A percentile compares a stretch with the other conserved stretches of the same genome.
These are phyloP conservation scores for Blastocystis hominis DNA, from an alignment of 352 stramenopile genomes.

Conservation along the genomic window DNA sequence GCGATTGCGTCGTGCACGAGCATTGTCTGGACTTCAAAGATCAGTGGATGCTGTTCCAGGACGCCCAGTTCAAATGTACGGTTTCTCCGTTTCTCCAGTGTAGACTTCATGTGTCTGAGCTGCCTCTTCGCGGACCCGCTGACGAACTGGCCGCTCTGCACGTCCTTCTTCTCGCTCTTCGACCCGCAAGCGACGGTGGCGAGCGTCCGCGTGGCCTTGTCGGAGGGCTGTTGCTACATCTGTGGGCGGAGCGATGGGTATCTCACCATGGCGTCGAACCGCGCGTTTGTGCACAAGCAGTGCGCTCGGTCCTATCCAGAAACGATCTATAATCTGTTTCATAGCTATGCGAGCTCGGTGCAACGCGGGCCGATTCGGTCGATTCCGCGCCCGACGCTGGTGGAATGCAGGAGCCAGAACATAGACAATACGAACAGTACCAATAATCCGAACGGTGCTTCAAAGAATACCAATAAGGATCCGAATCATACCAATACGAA, in stretches of 20 bases:
- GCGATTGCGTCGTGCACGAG: neutral
- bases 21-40: constrained; percentile 34
- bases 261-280: neutral
- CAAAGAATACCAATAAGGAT: too few relatives aligned
- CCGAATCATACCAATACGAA: too few relatives aligned
- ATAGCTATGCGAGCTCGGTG: neutral
- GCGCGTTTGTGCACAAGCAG: constrained; percentile 3
- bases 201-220: neutral
- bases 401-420: neutral
- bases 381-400: neutral
- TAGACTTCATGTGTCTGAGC: constrained; percentile 36
- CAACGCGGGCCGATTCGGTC: neutral
- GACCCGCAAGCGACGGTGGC: neutral
- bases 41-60: constrained; percentile 24
- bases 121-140: constrained; percentile 10
- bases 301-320: neutral
- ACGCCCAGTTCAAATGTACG: neutral
- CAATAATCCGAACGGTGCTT: too few relatives aligned
- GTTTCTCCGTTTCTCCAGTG: neutral
- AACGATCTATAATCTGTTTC: neutral
- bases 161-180: neutral
- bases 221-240: neutral
- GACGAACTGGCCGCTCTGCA: neutral
- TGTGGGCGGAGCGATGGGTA: neutral
- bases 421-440: too few relatives aligned